Conservation (phyloP, 352 stramenopile species). For the Phytophthora hibernalis region DNA sequence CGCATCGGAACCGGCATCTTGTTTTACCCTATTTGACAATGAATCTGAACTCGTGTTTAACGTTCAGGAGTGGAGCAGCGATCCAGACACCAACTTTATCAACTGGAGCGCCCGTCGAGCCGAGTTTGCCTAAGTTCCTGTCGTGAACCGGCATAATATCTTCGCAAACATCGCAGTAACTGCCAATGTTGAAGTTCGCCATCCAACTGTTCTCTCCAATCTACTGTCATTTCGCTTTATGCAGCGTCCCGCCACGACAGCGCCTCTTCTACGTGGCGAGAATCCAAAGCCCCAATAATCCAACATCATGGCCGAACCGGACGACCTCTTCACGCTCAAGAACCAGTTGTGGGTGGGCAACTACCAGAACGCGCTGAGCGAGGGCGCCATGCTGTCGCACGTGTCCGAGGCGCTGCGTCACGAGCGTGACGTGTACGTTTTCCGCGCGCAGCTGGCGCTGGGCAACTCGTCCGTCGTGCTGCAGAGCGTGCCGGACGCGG, state of each 20-base stretch:
- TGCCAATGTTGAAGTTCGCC: background rate
- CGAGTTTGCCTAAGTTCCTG: conserved; percentile 19
- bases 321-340: conserved; percentile 98
- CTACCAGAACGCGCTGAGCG: conserved; percentile 95
- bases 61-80: conserved; percentile 27
- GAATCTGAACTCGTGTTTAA: background rate
- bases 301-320: conserved; percentile 89
- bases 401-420: conserved; percentile 86
- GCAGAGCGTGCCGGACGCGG: conserved; percentile 78
- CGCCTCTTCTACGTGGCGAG: conserved; percentile 18
- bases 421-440: conserved; percentile 96
- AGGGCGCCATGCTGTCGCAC: conserved; percentile 89
- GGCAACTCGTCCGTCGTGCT: conserved; percentile 92
- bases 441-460: conserved; percentile 91
- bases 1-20: background rate
- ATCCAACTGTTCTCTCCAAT: background rate
- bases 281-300: conserved; percentile 15
- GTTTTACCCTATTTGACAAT: background rate
- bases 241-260: background rate
- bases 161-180: too few species aligned
- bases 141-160: too few species aligned
- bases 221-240: background rate
- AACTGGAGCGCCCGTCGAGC: conserved; percentile 22
- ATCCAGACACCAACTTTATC: conserved; percentile 21
- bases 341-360: conserved; percentile 98